Conservation (phyloP, 805 yeast genomes). For the Candida ficus region DNA sequence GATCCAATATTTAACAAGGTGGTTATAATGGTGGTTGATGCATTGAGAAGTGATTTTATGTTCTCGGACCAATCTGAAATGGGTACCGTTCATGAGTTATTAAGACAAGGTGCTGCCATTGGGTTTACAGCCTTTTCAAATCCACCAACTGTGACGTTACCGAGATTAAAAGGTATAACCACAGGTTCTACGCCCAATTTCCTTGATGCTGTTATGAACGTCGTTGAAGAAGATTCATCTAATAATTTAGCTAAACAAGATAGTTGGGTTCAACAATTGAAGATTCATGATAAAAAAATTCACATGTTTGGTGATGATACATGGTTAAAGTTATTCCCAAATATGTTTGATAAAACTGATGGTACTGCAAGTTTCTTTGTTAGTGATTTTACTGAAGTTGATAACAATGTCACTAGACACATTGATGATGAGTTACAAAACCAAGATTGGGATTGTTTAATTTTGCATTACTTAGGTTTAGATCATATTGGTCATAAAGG, state of each 20-base stretch:
- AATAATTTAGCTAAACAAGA: conserved; percentile 66
- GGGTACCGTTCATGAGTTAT: conserved; percentile 57
- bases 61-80: conserved; percentile 63
- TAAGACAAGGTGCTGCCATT: conserved; percentile 63
- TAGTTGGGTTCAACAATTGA: conserved; percentile 78
- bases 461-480: conserved; percentile 86
- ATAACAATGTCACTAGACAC: conserved; percentile 87
- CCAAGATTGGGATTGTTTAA: conserved; percentile 74
- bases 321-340: conserved; percentile 88
- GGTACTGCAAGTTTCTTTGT: conserved; percentile 95
- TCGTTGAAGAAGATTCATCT: conserved; percentile 85
- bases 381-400: conserved; percentile 92
- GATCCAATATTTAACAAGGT: conserved; percentile 56
- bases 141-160: conserved; percentile 96
- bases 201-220: conserved; percentile 87
- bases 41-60: conserved; percentile 84
- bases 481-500: conserved; percentile 99
- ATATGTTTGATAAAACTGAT: conserved; percentile 57
- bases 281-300: conserved; percentile 32
- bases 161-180: conserved; percentile 87
- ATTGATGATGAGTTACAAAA: conserved; percentile 49
- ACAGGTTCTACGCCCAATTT: conserved; percentile 95
- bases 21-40: conserved; percentile 86
- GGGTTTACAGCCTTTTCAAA: conserved; percentile 90
- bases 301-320: conserved; percentile 97